Evolutionary conservation across 805 yeast species (phyloP).

Genomic region (Crinitomyces ghanaensis): DNA sequence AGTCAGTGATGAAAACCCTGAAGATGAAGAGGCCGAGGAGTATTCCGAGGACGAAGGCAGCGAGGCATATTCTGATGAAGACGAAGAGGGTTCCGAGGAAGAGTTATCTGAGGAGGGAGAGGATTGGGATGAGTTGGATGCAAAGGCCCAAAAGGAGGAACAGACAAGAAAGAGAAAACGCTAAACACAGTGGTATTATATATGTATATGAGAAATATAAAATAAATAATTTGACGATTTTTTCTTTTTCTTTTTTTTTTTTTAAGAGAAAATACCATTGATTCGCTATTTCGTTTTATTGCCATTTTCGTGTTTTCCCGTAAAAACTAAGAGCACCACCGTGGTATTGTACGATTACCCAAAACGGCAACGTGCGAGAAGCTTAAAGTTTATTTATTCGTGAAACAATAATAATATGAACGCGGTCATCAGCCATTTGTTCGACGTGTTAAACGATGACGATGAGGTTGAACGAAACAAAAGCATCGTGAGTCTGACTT

Average conservation of each 20-base stretch:
- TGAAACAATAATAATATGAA: too few species aligned
- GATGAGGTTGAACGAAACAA: not conserved
- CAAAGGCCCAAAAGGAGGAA: conserved; percentile 34
- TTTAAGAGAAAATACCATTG: too few species aligned
- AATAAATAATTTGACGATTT: too few species aligned
- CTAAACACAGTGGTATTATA: too few species aligned
- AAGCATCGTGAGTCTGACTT: conserved; percentile 12
- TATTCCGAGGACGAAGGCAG: conserved; percentile 28
- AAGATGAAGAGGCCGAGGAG: conserved; percentile 37
- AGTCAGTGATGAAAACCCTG: conserved; percentile 49
- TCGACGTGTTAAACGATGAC: conserved; percentile 4
- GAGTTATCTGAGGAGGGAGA: conserved; percentile 30
- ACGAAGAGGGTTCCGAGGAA: conserved; percentile 25
- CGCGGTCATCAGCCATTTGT: not conserved
- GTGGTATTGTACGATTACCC: too few species aligned
- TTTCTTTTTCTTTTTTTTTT: too few species aligned
- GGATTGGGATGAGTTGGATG: conserved; percentile 53
- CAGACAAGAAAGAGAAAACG: not conserved
- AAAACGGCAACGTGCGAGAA: too few species aligned
- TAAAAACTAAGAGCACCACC: too few species aligned
- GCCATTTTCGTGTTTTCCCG: too few species aligned
- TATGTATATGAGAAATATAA: too few species aligned
- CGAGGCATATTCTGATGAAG: conserved; percentile 25
- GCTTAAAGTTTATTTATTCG: too few species aligned
- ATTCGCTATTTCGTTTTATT: too few species aligned